Evolutionary conservation across 257 asterid species (phyloP).

Genomic region (Petunia axillaris): DNA sequence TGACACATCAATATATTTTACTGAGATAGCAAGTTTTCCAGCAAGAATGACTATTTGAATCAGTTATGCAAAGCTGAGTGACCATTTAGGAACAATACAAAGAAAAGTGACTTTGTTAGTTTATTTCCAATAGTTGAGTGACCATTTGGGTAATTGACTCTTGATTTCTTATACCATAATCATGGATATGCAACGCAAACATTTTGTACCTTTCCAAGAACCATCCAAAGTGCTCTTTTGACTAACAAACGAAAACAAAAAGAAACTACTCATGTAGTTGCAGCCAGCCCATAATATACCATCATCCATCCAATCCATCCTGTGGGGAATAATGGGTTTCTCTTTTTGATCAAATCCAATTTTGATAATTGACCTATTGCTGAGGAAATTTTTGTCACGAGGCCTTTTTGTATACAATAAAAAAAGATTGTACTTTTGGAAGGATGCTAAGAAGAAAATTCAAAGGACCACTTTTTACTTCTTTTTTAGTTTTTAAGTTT

Average conservation of each 20-base stretch:
- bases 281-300: conserved; percentile 23
- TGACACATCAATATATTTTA: no score
- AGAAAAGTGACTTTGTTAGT: no score
- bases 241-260: conserved; percentile 21
- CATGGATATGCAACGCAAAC: background rate
- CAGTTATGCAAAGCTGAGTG: no score
- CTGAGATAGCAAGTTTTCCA: no score
- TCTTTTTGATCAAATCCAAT: background rate
- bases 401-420: conserved; percentile 21
- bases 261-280: background rate
- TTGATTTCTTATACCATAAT: background rate
- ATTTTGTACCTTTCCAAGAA: conserved; percentile 23
- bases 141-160: no score
- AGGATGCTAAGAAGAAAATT: conserved; percentile 28
- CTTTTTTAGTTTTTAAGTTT: conserved; percentile 10
- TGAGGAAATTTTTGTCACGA: background rate
- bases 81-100: no score
- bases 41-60: no score
- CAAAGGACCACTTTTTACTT: background rate
- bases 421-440: conserved; percentile 38
- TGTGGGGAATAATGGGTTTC: background rate
- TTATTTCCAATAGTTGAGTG: no score
- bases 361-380: background rate
- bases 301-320: conserved; percentile 22
- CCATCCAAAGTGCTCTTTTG: conserved; percentile 34